Evolutionary conservation across 208 protist genomes (phyloP).

Genomic region (Phytomonas francai): DNA sequence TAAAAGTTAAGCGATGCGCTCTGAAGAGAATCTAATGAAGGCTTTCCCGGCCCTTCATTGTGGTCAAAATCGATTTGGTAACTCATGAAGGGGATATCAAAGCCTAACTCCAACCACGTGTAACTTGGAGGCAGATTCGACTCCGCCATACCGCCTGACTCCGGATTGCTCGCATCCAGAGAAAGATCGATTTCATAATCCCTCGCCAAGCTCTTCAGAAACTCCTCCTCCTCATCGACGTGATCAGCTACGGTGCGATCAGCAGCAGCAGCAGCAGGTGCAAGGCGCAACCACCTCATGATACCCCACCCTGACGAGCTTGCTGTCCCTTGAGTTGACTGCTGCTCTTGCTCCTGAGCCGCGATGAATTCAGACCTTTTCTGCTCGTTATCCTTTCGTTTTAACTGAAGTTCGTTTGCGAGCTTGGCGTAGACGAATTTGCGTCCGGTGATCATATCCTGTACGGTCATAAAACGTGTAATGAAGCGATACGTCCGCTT

Average conservation of each 20-base stretch:
- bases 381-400: slow-evolving; percentile 59
- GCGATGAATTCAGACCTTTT: slow-evolving; percentile 34
- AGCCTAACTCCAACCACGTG: slow-evolving; percentile 49
- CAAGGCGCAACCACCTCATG: neutral
- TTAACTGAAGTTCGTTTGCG: slow-evolving; percentile 62
- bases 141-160: neutral
- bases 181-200: slow-evolving; percentile 51
- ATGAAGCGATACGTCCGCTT: slow-evolving; percentile 56
- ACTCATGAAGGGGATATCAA: slow-evolving; percentile 45
- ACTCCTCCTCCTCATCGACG: slow-evolving; percentile 34
- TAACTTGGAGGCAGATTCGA: slow-evolving; percentile 49
- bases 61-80: slow-evolving; percentile 45
- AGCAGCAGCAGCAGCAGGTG: neutral
- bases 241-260: slow-evolving; percentile 1
- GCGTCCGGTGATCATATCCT: slow-evolving; percentile 68
- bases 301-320: neutral
- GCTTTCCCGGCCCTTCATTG: slow-evolving; percentile 15
- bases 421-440: slow-evolving; percentile 68
- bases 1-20: slow-evolving; percentile 29
- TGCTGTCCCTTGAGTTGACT: slow-evolving; percentile 13
- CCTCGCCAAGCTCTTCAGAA: slow-evolving; percentile 42
- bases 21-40: no score
- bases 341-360: slow-evolving; percentile 18
- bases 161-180: neutral
- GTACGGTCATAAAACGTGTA: slow-evolving; percentile 71